Evolutionary conservation across 164 flowering plant species (phyloP).

Genomic region (Umbilicus rupestris): DNA sequence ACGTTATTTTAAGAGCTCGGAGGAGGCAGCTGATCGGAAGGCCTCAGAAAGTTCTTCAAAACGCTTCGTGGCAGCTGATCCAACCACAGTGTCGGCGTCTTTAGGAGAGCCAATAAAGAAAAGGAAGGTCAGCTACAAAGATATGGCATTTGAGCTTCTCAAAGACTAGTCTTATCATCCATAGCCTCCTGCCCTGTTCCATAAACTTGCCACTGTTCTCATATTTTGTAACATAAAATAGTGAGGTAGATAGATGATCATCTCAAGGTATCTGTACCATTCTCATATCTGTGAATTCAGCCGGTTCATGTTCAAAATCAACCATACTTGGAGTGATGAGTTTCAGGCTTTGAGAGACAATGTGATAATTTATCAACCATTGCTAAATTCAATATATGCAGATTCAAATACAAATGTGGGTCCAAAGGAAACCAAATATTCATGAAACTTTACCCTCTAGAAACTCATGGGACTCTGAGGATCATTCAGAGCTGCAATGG

Average conservation of each 20-base stretch:
- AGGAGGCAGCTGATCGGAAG: slow-evolving; percentile 5
- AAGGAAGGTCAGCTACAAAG: slow-evolving; percentile 90
- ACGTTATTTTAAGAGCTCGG: not conserved
- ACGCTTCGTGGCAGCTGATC: not conserved
- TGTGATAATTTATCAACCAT: too few species aligned
- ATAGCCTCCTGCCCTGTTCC: not conserved
- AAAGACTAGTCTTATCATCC: slow-evolving; percentile 42
- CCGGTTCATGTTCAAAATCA: too few species aligned
- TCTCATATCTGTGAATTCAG: too few species aligned
- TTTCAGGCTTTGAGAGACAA: too few species aligned
- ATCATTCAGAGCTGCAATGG: slow-evolving; percentile 44
- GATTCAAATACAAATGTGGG: too few species aligned
- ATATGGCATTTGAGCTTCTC: slow-evolving; percentile 62
- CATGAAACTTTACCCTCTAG: slow-evolving; percentile 9
- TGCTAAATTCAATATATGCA: too few species aligned
- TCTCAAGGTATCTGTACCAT: too few species aligned
- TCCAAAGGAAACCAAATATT: too few species aligned
- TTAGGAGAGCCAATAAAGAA: slow-evolving; percentile 42
- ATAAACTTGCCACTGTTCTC: not conserved
- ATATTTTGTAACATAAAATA: not conserved
- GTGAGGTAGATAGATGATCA: not conserved
- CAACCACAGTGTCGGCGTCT: slow-evolving; percentile 12
- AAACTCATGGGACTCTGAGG: slow-evolving; percentile 40
- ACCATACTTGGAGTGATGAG: too few species aligned
- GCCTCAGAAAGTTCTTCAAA: not conserved